phyloP scores from a whole-genome alignment of 345 rosid species.

The Hibiscus trionum region DNA sequence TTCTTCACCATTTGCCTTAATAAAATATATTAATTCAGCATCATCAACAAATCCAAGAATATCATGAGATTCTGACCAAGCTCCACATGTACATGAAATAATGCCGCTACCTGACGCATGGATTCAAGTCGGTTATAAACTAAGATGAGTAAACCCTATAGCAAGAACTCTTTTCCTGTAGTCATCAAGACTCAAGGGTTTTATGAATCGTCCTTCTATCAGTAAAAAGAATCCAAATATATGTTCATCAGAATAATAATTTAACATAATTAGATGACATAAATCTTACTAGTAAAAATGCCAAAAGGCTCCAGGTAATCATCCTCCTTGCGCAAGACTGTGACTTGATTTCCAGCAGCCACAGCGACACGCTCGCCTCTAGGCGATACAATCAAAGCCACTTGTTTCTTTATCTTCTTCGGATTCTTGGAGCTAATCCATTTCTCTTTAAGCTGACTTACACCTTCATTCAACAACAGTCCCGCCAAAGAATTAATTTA shows the following conservation, averaged over 20 bases:
- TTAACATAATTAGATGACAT: not conserved
- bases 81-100: slow-evolving; percentile 55
- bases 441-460: slow-evolving; percentile 56
- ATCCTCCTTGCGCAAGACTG: slow-evolving; percentile 61
- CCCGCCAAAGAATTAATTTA: not conserved
- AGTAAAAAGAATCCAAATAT: not conserved
- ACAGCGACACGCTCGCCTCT: slow-evolving; percentile 79
- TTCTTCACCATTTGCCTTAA: slow-evolving; percentile 81
- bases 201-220: not conserved
- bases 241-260: not conserved
- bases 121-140: slow-evolving; percentile 14
- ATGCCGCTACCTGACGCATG: slow-evolving; percentile 39
- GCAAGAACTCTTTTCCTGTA: not conserved
- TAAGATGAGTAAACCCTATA: not conserved
- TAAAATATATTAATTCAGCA: slow-evolving; percentile 53
- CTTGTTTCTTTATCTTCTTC: slow-evolving; percentile 29
- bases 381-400: slow-evolving; percentile 62
- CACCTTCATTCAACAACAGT: slow-evolving; percentile 33
- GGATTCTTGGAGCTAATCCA: slow-evolving; percentile 47
- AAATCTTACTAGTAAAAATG: slow-evolving; percentile 48
- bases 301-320: slow-evolving; percentile 66
- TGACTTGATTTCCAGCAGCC: slow-evolving; percentile 65
- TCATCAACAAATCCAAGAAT: slow-evolving; percentile 74
- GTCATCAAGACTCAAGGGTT: not conserved
- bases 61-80: slow-evolving; percentile 81